Evolutionary conservation across 1,284 basidiomycete genomes (phyloP), one percentile per base, ranked within the genome.

Genomic region (Agroathelia rolfsii): DNA sequence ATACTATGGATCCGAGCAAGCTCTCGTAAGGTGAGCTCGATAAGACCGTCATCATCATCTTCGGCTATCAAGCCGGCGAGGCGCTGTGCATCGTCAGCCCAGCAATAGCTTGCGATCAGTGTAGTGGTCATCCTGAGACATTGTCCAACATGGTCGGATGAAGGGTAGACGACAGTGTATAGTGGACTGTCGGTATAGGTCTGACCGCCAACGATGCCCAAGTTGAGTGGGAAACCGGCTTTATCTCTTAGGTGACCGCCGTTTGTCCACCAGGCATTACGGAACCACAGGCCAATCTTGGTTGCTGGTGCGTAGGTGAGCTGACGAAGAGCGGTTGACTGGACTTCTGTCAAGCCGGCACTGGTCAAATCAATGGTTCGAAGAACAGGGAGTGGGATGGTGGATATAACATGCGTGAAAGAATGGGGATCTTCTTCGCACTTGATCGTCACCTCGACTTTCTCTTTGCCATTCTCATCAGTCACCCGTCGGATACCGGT

Each of bases 201-300:
- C 17, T 41, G 41, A 5, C 52, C 54, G 17, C 52, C 52, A 15
- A 39, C 30, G 15, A 46, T 34, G 10, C 22, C 32, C n/a, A n/a
- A n/a, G n/a, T n/a, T n/a, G 24, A 39, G 34, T 10, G 37, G 25
- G 39, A 53, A 44, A 5, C 17, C 13, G 6, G 6, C 12, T 15
- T 18, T 30, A 16, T 30, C 28, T 18, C n/a, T 30, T n/a, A n/a
- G n/a, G n/a, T n/a, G n/a, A n/a, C n/a, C n/a, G 5, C 28, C 28
- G 13, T 14, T 13, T 6, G 16, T 23, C 55, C 56, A 58, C 55
- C 55, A 58, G 5, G 48, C 41, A 10, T 39, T 43, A 22, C 40
- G 47, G 48, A 58, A 58, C 35, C 52, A 47, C 24, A 58, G 42
- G 6, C 46, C 56, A 16, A 58, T 43, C 41, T 59, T 59, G 32